Conservation (phyloP, 2,329 filamentous ascomycete genomes). For the Graphilbum ipis-grandicollis region DNA sequence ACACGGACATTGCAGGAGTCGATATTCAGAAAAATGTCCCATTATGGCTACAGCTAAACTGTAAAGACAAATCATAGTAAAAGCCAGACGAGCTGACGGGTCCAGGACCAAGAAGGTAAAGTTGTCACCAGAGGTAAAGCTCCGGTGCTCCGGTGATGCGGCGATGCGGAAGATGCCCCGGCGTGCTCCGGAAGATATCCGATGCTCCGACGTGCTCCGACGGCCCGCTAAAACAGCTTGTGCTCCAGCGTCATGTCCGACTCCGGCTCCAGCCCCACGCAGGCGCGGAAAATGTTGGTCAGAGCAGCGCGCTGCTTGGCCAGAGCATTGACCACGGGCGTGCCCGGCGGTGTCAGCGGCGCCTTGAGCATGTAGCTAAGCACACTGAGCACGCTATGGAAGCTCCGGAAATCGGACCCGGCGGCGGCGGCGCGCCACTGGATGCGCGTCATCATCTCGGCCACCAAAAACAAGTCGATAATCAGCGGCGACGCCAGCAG, state of each 20-base stretch:
- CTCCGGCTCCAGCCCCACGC: constrained; percentile 90
- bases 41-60: too few species aligned
- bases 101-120: too few species aligned
- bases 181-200: too few species aligned
- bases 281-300: constrained; percentile 97
- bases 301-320: constrained; percentile 89
- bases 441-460: constrained; percentile 98
- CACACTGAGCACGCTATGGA: constrained; percentile 93
- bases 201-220: too few species aligned
- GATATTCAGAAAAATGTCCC: too few species aligned
- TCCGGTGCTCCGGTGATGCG: too few species aligned
- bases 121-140: too few species aligned
- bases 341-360: constrained; percentile 81
- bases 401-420: constrained; percentile 62
- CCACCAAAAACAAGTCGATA: constrained; percentile 82
- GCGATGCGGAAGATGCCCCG: too few species aligned
- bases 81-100: too few species aligned
- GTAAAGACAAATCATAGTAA: too few species aligned
- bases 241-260: constrained; percentile 98
- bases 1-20: too few species aligned
- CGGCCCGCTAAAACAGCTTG: constrained; percentile 92
- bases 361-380: constrained; percentile 99
- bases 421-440: constrained; percentile 57
- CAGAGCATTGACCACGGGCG: constrained; percentile 86
- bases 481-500: constrained; percentile 90